Base-by-base conservation (phyloP, 2,329 filamentous ascomycete species). In the Juglanconis oblonga region DNA sequence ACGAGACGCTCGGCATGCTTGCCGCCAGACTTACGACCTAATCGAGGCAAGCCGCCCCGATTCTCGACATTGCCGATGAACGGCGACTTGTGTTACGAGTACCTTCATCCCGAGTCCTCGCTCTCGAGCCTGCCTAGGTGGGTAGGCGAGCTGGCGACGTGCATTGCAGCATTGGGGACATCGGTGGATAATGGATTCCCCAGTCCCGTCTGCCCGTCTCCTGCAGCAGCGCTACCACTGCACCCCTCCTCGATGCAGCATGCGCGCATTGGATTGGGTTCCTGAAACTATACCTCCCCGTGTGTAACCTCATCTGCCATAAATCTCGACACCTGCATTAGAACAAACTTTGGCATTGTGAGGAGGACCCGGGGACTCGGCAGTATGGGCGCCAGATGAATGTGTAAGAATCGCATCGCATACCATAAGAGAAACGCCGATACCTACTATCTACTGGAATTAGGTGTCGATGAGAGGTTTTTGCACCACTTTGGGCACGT, bases 221-320 rank as follows among this genome's bases (percentile, higher is more conserved):
- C 53, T 62, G 61, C 61, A 63, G 61, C 57, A 59, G 57, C 57
- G 61, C 57, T 54, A 51, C 57, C 48, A 56, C 55, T 51, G 36
- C 55, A 51, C 58, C 54, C 57, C 54, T 61, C 61, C 61, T 31
- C 53, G 51, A 52, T 60, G 58, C 61, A 61, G 54, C 54, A 55
- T 49, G 54, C 55, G 51, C 54, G 61, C 58, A 55, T 57, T 33
- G 45, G 40, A 50, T 32, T 57, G 54, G 58, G 57, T 60, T 52
- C 57, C 61, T 62, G 57, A 48, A 55, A 56, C 53, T 49, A 44
- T 31, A 9, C 47, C 33, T 55, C 38, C 51, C 45, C 53, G 45
- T 49, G 61, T 63, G 61, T 61, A 53, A 63, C 61, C 51, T 52
- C 61, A 61, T 61, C 58, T 57, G 52, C 29, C 44, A 55, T 33